phyloP scores from a whole-genome alignment of 371 early-diverging fungal genomes.

The Catenaria anguillulae region DNA sequence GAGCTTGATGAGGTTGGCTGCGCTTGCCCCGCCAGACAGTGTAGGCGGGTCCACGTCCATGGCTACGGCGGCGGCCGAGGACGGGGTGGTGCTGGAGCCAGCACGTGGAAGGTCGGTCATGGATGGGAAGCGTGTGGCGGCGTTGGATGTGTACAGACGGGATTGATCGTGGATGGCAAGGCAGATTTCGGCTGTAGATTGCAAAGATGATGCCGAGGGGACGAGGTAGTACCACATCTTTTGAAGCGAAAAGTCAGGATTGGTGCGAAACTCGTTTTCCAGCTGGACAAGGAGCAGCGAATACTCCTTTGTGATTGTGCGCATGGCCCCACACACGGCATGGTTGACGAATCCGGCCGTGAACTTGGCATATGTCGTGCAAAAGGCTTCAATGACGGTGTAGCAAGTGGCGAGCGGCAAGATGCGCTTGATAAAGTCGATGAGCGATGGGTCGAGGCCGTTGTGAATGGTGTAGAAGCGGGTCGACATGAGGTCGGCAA shows the following conservation, averaged over 20 bases:
- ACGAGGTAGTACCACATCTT: constrained; percentile 74
- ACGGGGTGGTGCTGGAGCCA: not conserved
- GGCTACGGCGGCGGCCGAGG: not conserved
- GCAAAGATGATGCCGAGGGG: constrained; percentile 56
- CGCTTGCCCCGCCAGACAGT: not conserved
- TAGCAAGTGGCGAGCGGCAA: constrained; percentile 61
- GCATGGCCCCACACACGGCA: constrained; percentile 70
- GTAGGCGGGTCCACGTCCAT: not conserved
- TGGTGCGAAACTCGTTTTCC: constrained; percentile 63
- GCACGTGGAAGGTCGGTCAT: not conserved
- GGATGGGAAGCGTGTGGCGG: not conserved
- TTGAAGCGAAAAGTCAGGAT: constrained; percentile 61
- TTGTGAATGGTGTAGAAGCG: constrained; percentile 29
- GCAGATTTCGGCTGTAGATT: constrained; percentile 13
- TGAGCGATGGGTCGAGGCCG: constrained; percentile 54
- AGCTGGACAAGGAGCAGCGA: constrained; percentile 71
- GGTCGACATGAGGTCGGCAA: constrained; percentile 17
- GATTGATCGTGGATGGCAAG: not conserved
- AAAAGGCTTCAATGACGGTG: constrained; percentile 51
- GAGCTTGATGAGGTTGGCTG: not conserved
- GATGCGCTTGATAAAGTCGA: constrained; percentile 53
- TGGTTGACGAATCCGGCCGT: constrained; percentile 78
- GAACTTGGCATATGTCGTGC: constrained; percentile 50
- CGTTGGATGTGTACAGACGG: not conserved
- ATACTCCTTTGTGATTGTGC: constrained; percentile 53